phyloP scores from a whole-genome alignment of 306 rosid species.

The Rubus parviflorus region DNA sequence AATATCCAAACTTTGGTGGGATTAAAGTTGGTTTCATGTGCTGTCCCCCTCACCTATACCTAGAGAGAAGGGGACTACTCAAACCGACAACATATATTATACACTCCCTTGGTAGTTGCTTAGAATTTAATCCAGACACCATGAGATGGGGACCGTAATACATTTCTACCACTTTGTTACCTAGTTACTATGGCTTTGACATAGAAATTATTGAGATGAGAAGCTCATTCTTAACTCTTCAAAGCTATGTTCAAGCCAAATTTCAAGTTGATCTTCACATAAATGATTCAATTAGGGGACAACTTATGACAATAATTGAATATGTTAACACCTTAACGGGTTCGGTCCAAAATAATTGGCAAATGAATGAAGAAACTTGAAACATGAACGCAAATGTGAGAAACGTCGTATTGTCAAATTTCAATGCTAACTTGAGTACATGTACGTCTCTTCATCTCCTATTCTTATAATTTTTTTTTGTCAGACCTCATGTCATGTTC shows the following conservation, averaged over 20 bases:
- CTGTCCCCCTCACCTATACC: slow-evolving; percentile 25
- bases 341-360: not conserved
- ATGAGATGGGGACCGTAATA: slow-evolving; percentile 21
- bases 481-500: not conserved
- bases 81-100: not conserved
- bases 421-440: not conserved
- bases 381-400: not conserved
- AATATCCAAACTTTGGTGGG: slow-evolving; percentile 19
- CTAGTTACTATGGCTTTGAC: not conserved
- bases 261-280: not conserved
- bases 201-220: not conserved
- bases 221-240: not conserved
- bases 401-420: too few species aligned
- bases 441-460: not conserved
- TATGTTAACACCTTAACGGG: too few species aligned
- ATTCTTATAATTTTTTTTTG: too few species aligned
- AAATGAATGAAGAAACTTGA: not conserved
- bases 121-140: slow-evolving; percentile 26
- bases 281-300: too few species aligned
- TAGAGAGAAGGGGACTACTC: not conserved
- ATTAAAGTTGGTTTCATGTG: slow-evolving; percentile 14
- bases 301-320: too few species aligned
- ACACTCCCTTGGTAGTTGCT: slow-evolving; percentile 7
- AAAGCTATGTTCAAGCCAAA: not conserved
- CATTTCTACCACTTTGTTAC: not conserved